Percentiles rank a stretch among this genome's conserved stretches.
Evolutionary conservation across 2,329 filamentous ascomycete genomes (phyloP).

Genomic region (Arthrobotrys iridis): DNA sequence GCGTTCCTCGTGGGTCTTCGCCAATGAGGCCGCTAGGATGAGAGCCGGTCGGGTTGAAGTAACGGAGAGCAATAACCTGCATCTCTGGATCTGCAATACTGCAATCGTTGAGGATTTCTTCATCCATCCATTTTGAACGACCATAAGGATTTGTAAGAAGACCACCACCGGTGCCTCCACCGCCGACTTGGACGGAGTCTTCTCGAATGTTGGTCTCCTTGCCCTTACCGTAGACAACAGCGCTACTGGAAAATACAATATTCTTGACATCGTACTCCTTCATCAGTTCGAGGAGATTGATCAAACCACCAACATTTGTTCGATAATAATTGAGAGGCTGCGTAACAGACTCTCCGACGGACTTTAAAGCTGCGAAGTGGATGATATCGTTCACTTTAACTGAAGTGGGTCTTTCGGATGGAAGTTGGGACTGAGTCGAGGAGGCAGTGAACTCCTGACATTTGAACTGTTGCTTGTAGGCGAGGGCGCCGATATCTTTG

Average conservation of each 20-base stretch:
- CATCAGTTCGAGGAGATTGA: constrained; percentile 69
- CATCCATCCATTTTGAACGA: constrained; percentile 74
- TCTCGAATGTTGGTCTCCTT: constrained; percentile 59
- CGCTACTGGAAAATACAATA: constrained; percentile 75
- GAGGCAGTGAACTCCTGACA: constrained; percentile 62
- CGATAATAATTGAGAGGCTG: constrained; percentile 72
- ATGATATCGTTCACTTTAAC: constrained; percentile 72
- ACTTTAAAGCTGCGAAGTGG: constrained; percentile 75
- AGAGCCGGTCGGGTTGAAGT: constrained; percentile 76
- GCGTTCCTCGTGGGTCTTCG: constrained; percentile 71
- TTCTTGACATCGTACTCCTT: constrained; percentile 71
- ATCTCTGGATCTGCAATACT: constrained; percentile 70
- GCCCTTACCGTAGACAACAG: constrained; percentile 72
- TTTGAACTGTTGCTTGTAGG: constrained; percentile 60
- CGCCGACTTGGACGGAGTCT: constrained; percentile 63
- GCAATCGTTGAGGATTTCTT: constrained; percentile 72
- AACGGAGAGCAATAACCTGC: constrained; percentile 72
- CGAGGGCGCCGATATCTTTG: constrained; percentile 60
- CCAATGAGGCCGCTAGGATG: constrained; percentile 72
- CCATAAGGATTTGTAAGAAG: constrained; percentile 72
- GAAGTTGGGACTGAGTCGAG: constrained; percentile 61
- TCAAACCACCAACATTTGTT: constrained; percentile 73
- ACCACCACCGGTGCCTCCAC: constrained; percentile 62
- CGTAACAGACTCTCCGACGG: constrained; percentile 72
- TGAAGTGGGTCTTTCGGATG: constrained; percentile 60